Percentiles rank a stretch among this genome's conserved stretches.
Conservation (phyloP, 2,329 filamentous ascomycete genomes). For the Ophiostoma populinum region DNA sequence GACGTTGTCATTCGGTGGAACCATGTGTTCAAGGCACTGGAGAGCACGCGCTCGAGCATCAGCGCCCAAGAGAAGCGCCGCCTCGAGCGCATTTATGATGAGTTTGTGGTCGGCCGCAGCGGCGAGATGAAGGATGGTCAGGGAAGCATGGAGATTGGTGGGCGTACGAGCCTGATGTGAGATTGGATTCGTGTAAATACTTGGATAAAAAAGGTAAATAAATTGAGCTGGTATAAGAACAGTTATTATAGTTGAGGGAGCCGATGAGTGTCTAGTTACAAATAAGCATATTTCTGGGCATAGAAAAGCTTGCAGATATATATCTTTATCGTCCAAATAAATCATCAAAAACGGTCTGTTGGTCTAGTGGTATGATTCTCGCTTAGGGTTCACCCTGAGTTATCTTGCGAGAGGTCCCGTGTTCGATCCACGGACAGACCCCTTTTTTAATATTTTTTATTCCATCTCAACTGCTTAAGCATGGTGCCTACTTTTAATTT, state of each 20-base stretch:
- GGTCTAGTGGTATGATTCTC: slow-evolving; percentile 48
- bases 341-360: no score
- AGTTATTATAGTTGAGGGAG: no score
- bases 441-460: no score
- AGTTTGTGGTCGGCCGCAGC: slow-evolving; percentile 84
- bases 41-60: slow-evolving; percentile 66
- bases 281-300: no score
- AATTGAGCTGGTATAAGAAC: no score
- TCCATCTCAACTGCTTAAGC: no score
- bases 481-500: no score
- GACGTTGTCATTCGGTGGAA: slow-evolving; percentile 75
- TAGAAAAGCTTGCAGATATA: no score
- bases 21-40: slow-evolving; percentile 64
- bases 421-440: slow-evolving; percentile 6
- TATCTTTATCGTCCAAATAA: no score
- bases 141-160: slow-evolving; percentile 80
- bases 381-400: slow-evolving; percentile 30
- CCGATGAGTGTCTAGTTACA: no score
- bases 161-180: slow-evolving; percentile 90
- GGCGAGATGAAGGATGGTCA: slow-evolving; percentile 93
- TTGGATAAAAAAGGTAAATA: no score
- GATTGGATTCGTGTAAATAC: no score
- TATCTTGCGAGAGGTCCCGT: slow-evolving; percentile 3
- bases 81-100: slow-evolving; percentile 66
- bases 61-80: slow-evolving; percentile 58